Base-by-base conservation (phyloP, 1,284 basidiomycete genomes). In the Microbotryomycetes sp. region DNA sequence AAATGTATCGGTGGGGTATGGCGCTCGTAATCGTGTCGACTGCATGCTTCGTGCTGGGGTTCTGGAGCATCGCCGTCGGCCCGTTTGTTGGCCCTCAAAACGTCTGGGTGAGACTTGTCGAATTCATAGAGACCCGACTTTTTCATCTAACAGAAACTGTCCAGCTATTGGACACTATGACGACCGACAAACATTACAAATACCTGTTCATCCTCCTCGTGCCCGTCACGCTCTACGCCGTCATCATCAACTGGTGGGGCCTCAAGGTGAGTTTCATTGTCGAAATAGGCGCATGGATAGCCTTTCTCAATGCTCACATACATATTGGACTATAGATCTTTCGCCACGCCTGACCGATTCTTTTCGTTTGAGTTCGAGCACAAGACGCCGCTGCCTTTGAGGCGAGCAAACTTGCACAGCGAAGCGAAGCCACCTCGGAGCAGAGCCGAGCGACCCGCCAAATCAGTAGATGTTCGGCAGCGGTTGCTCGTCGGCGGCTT, bases 171-270 rank as follows among this genome's bases (percentile, higher is more conserved):
- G 83, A 86, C 72, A 71, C 75, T 49, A 75, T 90, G 6, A 83
- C 82, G 3, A 71, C 75, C 27, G 91, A 93, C 76, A 82, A 78
- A 18, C 88, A 93, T 74, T 93, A 93, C 83, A 92, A 92, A 76
- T 94, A 93, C 76, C 83, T 93, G 67, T 72, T 79, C 15, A 76
- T 91, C 15, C 77, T 94, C 47, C 79, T 92, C 52, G 80, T 96
- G 52, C 91, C 92, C 24, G 86, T 86, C 18, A 83, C 80, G 16
- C 80, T 86, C 31, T 91, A 89, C 76, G 92, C 91, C 74, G 87
- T 90, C 55, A 96, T 97, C 71, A 89, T 91, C 47, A 96, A 96
- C 72, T 97, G 92, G 92, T 89, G 68, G 60, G 71, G 71, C 0
- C 56, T 72, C 28, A 71, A 72, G 56, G 67, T 68, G 18, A 30